Evolutionary conservation across 2,329 filamentous ascomycete genomes (phyloP), one percentile per base, ranked within the genome.

Genomic region (Fusarium napiforme): DNA sequence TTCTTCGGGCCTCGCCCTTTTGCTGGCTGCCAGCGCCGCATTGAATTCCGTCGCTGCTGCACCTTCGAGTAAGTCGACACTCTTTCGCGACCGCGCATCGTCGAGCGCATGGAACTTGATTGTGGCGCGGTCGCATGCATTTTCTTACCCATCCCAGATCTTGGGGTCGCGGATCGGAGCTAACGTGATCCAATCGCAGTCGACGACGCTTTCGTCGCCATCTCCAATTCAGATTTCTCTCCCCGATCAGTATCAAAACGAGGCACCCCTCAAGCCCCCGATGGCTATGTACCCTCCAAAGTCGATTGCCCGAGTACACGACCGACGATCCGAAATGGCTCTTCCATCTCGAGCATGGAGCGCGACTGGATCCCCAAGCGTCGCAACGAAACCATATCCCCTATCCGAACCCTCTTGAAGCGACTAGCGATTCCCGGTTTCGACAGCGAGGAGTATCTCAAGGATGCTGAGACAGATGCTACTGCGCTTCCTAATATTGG

Each of bases 391-490:
- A 97, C 94, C 0, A 83, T 95, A 23, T 82, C 89, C 15, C 91
- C 93, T n/a, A 92, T 98, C 88, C 89, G 87, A 62, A 87, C 92
- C 23, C 90, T 97, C 73, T 86, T 98, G 58, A 85, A 85, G 23
- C 89, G 93, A 65, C 86, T 93, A 78, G 90, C 90, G 76, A 95
- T 98, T 71, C 83, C 88, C n/a, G 90, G 88, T 67, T 96, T 98
- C 70, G 91, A 97, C 81, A 92, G 91, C n/a, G 85, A 85, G 2
- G 80, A 83, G 4, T 98, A 96, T 80, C 90, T 98, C 76, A 59
- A 73, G 26, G 67, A 81, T 65, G 82, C 72, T 32, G 77, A 81
- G 60, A 77, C 37, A 12, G 64, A 82, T 52, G 57, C 75, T 11
- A 79, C 75, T 1, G 81, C 83, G 32, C 81, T 87, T 69, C 87